Evolutionary conservation across 1,284 basidiomycete species (phyloP), one percentile per base, ranked within the genome.

Genomic region (Coriolopsis trogii): DNA sequence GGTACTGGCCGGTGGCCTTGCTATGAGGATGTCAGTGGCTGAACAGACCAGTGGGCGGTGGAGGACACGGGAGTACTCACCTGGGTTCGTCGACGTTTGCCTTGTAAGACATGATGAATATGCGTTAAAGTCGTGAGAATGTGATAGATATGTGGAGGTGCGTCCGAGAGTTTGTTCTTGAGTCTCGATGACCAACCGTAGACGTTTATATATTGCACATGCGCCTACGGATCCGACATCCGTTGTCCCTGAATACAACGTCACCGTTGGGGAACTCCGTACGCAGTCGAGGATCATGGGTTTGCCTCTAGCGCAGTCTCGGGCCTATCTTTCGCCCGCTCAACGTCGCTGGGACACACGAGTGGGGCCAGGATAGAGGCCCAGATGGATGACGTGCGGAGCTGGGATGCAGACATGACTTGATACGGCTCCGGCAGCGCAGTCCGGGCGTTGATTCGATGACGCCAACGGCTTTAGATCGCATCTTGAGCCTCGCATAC

Each of bases 1-100:
- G 81, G 62, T 67, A 73, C 69, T 89, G 81, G 56, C 86, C 89
- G 58, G 79, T 73, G 58, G 73, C 63, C 74, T 90, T 89, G 74
- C 79, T 83, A 67, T 24, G 8, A 23, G 4, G 2, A 7, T 6
- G 21, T 31, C 16, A 30, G 41, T 10, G 1, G 6, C 18, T n/a
- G 16, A 5, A 6, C 24, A 10, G 5, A 18, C 10, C 4, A 13
- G 12, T 13, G 28, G 7, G 18, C 2, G 21, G 8, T 31, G 0
- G 18, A 16, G 28, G 33, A 34, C 5, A 0, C 38, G 9, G 4
- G 15, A 26, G 12, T 3, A 58, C 60, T 21, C 26, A 62, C 62
- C 51, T 59, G 49, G 60, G 60, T 50, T 63, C 50, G 41, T 46
- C 47, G 43, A 30, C 53, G 55, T 59, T 61, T 16, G 51, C 41